These are phyloP conservation scores for Cadophora luteo-olivacea DNA, from an alignment of 2,329 filamentous ascomycete species.

Conservation along the genomic window DNA sequence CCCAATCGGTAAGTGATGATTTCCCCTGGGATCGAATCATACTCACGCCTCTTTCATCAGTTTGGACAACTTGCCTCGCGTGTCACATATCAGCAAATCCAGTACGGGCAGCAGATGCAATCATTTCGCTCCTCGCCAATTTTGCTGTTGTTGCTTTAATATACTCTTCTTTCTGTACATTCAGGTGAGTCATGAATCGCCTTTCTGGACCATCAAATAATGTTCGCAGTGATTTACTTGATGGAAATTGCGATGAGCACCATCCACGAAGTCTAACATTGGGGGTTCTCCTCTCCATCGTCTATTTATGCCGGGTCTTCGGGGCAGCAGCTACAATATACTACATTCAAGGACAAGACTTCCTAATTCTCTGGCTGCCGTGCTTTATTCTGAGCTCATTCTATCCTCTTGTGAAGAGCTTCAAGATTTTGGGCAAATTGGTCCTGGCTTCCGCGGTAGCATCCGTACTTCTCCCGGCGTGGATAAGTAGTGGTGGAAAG, in stretches of 20 bases:
- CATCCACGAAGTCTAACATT: background rate
- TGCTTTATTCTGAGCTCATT: background rate
- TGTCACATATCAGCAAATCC: conserved; percentile 1
- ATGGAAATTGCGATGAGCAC: background rate
- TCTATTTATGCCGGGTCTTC: background rate
- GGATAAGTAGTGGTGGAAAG: background rate
- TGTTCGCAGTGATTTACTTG: background rate
- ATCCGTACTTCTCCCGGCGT: background rate
- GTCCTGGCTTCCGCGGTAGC: background rate
- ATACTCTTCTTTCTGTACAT: background rate
- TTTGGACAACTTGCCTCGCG: conserved; percentile 11
- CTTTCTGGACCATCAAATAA: background rate
- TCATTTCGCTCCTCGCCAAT: background rate
- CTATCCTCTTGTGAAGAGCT: background rate
- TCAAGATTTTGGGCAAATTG: background rate
- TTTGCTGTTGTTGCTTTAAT: background rate
- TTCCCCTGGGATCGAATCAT: background rate
- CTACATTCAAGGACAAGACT: conserved; percentile 3
- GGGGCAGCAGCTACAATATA: background rate
- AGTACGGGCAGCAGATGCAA: background rate
- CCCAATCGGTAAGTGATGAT: conserved; percentile 8
- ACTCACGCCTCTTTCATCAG: background rate
- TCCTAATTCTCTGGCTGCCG: conserved; percentile 9
- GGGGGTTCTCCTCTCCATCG: background rate
- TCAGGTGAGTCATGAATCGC: background rate